Base-by-base conservation (phyloP, 2,329 filamentous ascomycete genomes). In the Karstenula rhodostoma region DNA sequence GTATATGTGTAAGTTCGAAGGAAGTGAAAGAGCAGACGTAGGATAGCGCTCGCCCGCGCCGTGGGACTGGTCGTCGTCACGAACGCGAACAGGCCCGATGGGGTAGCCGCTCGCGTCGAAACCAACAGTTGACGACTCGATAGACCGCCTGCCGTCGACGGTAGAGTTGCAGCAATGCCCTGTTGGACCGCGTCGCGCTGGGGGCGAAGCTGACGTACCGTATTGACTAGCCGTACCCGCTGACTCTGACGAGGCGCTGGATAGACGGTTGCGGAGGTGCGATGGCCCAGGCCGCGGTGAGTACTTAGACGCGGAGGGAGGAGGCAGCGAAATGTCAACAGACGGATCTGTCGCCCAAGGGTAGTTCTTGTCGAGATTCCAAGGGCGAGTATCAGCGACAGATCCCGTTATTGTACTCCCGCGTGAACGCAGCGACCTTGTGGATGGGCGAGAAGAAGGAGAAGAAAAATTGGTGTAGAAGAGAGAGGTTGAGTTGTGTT, bases 1-100 rank as follows among this genome's bases (percentile, higher is more conserved):
- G 48, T 47, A 52, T 23, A 81, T 67, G 54, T 79, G 75, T 57
- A 71, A 70, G 33, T 74, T 71, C 17, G 72, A 67, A 12, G 82
- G 82, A 46, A 81, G 79, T 19, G 76, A 79, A 33, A 83, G 71
- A 49, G 77, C 78, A 54, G 79, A 81, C 10, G 79, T 82, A 27
- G 82, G 82, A 65, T 84, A 84, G 27, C 82, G 80, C 59, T 84
- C 82, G 43, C 82, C 82, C 29, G 78, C 77, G 53, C 75, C 77
- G 67, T 78, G 74, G 52, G 71, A 57, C 40, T 69, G 66, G 58
- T 73, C 71, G 29, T 65, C 63, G 58, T 56, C 63, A 56, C 67
- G 67, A 27, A 72, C 63, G 51, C 68, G 69, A 35, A 70, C 40
- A 5, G 68, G 64, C 6, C 59, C 58, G 4, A 46, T 63, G 7